These are phyloP conservation scores for Aspergillus leporis DNA, from an alignment of 495 filamentous ascomycete genomes.

Conservation along the genomic window DNA sequence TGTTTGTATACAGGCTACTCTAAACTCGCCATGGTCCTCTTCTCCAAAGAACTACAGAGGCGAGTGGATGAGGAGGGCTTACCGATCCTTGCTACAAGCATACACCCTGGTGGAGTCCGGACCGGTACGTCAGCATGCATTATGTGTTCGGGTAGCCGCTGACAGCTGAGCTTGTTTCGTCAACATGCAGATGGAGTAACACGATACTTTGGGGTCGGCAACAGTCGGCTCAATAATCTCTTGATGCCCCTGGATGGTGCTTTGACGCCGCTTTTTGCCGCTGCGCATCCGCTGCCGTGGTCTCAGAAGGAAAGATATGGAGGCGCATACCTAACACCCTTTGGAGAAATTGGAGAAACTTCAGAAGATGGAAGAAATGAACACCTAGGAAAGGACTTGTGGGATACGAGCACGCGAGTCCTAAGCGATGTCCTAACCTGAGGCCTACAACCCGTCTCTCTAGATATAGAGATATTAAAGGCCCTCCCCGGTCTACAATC, in stretches of 20 bases:
- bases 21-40: slow-evolving; percentile 6
- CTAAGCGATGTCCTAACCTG: not conserved
- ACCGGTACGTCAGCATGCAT: not conserved
- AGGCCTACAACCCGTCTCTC: no score
- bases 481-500: no score
- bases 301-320: not conserved
- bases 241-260: slow-evolving; percentile 4
- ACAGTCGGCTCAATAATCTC: not conserved
- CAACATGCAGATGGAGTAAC: not conserved
- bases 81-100: not conserved
- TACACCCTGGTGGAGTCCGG: slow-evolving; percentile 1
- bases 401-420: not conserved
- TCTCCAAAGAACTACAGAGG: slow-evolving; percentile 2
- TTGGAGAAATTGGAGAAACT: not conserved
- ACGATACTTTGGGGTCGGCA: not conserved
- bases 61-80: not conserved
- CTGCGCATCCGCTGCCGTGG: not conserved
- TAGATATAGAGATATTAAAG: no score
- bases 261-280: slow-evolving; percentile 1
- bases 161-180: no score
- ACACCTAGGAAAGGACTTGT: not conserved
- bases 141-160: not conserved
- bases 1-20: not conserved
- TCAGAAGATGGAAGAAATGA: not conserved
- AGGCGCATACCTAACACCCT: slow-evolving; percentile 1